Evolutionary conservation across 1,284 basidiomycete genomes (phyloP), one percentile per base, ranked within the genome.

Genomic region (Tilletia walkeri): DNA sequence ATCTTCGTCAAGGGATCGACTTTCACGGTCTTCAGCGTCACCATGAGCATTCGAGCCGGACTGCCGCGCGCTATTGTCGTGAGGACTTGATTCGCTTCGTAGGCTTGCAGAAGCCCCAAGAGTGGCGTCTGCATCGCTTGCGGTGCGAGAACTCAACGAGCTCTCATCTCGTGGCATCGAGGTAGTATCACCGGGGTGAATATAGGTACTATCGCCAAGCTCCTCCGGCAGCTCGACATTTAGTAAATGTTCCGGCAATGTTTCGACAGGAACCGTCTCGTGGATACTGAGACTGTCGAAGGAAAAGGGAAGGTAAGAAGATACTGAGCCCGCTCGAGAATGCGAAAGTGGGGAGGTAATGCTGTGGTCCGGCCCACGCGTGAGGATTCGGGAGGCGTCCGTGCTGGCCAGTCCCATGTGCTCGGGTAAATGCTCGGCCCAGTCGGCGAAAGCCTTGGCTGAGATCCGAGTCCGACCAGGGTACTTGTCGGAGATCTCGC

Each of bases 381-480:
- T 63, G 5, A 63, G 59, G 14, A 63, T 34, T 3, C 59, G 59
- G 9, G 59, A 63, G 5, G 59, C 34, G n/a, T 63, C 59, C 16
- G 59, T 38, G 34, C 59, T 63, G 59, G 30, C n/a, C 1, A 76
- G 68, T 36, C 80, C 82, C 79, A 85, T 81, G 73, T 82, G 82
- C 63, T 88, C 86, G 12, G 92, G 92, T 2, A 98, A 86, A 73
- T 90, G 89, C 83, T 88, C 90, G 68, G 91, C 88, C 95, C 95
- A 99, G 65, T 85, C 84, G 12, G 93, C 94, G 78, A 99, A 92
- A 72, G 93, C 93, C 66, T 87, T 87, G 4, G 95, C 94, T 36
- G 89, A 88, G 68, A 92, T 89, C 53, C 93, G 88, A 73, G 67
- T 74, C 67, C 67, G 84, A 70, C 72, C 70, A 66, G 65, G 74